Evolutionary conservation across 2,329 filamentous ascomycete species (phyloP).

Genomic region (Sporothrix variecibatus): DNA sequence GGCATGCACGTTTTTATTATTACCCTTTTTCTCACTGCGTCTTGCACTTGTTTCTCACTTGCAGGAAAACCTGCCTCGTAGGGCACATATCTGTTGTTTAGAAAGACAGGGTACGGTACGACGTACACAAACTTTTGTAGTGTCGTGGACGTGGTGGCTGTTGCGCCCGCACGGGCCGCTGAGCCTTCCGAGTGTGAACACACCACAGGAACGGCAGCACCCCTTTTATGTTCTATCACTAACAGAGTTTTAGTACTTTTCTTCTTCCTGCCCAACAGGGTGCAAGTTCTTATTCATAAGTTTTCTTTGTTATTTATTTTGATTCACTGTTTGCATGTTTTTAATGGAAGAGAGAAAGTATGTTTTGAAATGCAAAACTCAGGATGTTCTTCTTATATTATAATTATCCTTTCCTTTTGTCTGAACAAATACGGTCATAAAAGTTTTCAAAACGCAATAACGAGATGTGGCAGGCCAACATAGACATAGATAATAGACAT

Average conservation of each 20-base stretch:
- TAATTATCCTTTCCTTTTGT: constrained; percentile 1
- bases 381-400: constrained; percentile 9
- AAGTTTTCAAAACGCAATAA: neutral
- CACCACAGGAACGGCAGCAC: neutral
- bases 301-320: neutral
- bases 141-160: neutral
- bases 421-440: neutral
- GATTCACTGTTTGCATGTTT: neutral
- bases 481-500: neutral
- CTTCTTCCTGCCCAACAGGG: neutral
- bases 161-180: neutral
- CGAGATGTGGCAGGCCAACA: neutral
- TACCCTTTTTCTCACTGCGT: neutral
- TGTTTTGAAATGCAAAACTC: neutral
- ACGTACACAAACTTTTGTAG: neutral
- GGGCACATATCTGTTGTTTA: neutral
- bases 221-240: neutral
- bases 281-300: neutral
- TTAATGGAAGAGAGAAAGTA: neutral
- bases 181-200: neutral
- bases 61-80: neutral
- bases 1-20: neutral
- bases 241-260: neutral
- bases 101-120: neutral
- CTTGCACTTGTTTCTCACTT: neutral